A percentile compares a stretch with the other conserved stretches of the same genome.
phyloP scores from a whole-genome alignment of 2,329 filamentous ascomycete genomes.

The Aspergillus tanneri region DNA sequence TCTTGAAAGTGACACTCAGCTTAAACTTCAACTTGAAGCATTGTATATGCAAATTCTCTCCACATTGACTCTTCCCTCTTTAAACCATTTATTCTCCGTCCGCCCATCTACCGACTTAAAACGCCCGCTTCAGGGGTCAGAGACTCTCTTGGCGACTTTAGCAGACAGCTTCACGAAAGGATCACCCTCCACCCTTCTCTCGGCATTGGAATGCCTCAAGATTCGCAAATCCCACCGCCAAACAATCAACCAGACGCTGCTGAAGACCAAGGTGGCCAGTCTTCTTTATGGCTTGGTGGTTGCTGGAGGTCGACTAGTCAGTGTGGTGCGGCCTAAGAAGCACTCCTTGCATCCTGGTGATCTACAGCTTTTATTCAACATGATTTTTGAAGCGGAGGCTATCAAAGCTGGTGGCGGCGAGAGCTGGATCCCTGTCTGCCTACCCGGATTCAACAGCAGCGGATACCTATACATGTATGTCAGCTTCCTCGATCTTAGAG shows the following conservation, averaged over 20 bases:
- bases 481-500: constrained; percentile 75
- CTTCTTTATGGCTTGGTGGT: constrained; percentile 92
- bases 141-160: constrained; percentile 83
- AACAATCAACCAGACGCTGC: constrained; percentile 79
- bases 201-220: constrained; percentile 88
- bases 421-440: constrained; percentile 94
- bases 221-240: constrained; percentile 84
- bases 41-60: constrained; percentile 98
- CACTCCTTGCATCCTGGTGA: constrained; percentile 96
- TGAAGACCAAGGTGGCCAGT: constrained; percentile 73
- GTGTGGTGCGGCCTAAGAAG: constrained; percentile 88
- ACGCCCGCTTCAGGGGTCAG: constrained; percentile 85
- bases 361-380: constrained; percentile 95
- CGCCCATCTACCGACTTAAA: constrained; percentile 92
- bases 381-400: constrained; percentile 93
- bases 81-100: constrained; percentile 83
- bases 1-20: constrained; percentile 85
- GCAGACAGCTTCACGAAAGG: constrained; percentile 93
- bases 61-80: constrained; percentile 82
- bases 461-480: constrained; percentile 99
- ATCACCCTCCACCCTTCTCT: constrained; percentile 82
- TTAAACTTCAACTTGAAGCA: constrained; percentile 84
- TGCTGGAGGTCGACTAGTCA: constrained; percentile 87
- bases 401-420: constrained; percentile 92
- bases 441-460: constrained; percentile 94